Percentiles rank a stretch among this genome's conserved stretches.
Evolutionary conservation across 1,284 basidiomycete genomes (phyloP).

Genomic region (Ceratobasidium sp.): DNA sequence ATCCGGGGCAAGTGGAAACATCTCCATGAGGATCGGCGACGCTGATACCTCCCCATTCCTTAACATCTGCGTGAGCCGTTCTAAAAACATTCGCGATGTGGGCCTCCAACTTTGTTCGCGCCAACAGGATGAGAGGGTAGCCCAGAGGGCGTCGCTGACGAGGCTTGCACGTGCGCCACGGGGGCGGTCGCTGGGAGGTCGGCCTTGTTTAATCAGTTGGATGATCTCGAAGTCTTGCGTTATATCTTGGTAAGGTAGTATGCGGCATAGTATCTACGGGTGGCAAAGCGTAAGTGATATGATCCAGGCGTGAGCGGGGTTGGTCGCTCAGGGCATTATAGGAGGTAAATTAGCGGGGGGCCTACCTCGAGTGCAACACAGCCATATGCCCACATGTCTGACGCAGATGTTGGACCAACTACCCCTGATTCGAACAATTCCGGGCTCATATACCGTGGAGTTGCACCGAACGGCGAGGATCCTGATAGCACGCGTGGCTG

Average conservation of each 20-base stretch:
- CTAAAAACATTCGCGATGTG: slow-evolving; percentile 20
- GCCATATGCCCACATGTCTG: slow-evolving; percentile 42
- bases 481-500: background rate
- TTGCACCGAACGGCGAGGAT: slow-evolving; percentile 38
- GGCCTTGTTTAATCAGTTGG: slow-evolving; percentile 27
- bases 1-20: background rate
- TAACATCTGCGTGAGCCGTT: slow-evolving; percentile 28
- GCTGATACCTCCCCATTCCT: slow-evolving; percentile 18
- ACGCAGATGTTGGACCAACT: slow-evolving; percentile 22
- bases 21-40: slow-evolving; percentile 4
- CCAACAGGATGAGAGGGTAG: slow-evolving; percentile 20
- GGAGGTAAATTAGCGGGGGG: background rate
- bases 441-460: slow-evolving; percentile 39
- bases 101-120: slow-evolving; percentile 37
- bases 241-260: slow-evolving; percentile 32
- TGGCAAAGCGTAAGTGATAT: no score
- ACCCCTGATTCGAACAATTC: slow-evolving; percentile 17
- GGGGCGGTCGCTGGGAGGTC: slow-evolving; percentile 34
- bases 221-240: background rate
- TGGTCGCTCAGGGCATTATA: background rate
- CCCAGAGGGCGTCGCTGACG: slow-evolving; percentile 31
- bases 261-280: slow-evolving; percentile 29
- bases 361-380: slow-evolving; percentile 39
- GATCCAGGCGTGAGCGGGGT: no score
- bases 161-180: slow-evolving; percentile 21